Conservation (phyloP, 768 basidiomycete genomes). For the Mycena rebaudengoi region DNA sequence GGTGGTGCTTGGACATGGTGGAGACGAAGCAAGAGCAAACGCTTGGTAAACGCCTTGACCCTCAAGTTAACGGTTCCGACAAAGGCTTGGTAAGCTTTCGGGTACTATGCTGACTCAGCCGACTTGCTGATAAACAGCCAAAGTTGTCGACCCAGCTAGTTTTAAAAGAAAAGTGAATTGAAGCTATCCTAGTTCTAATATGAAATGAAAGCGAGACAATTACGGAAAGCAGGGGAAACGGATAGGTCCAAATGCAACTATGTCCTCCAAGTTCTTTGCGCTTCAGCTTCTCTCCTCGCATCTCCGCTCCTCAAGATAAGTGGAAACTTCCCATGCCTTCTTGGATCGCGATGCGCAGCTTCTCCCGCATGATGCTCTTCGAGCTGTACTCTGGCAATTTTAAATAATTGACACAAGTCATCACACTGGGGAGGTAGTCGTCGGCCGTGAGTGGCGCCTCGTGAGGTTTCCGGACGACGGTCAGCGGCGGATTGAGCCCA, state of each 20-base stretch:
- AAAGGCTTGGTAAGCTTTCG: no score
- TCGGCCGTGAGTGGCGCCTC: conserved; percentile 91
- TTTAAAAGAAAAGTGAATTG: neutral
- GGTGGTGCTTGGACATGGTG: conserved; percentile 90
- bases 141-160: no score
- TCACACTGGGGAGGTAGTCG: conserved; percentile 95
- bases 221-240: conserved; percentile 3
- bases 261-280: neutral
- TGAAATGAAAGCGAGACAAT: conserved; percentile 5
- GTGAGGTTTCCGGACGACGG: conserved; percentile 96
- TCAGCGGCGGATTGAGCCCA: conserved; percentile 91
- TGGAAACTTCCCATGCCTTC: conserved; percentile 99
- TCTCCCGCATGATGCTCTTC: conserved; percentile 84
- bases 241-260: conserved; percentile 14
- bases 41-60: no score
- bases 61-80: no score
- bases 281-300: neutral
- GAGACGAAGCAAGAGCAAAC: neutral
- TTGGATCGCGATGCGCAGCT: conserved; percentile 83
- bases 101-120: no score
- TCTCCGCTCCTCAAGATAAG: conserved; percentile 70
- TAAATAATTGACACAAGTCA: conserved; percentile 98
- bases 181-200: conserved; percentile 16
- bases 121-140: no score
- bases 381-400: conserved; percentile 96